Conservation (phyloP, 805 yeast genomes). For the Nakazawaea siamensis region DNA sequence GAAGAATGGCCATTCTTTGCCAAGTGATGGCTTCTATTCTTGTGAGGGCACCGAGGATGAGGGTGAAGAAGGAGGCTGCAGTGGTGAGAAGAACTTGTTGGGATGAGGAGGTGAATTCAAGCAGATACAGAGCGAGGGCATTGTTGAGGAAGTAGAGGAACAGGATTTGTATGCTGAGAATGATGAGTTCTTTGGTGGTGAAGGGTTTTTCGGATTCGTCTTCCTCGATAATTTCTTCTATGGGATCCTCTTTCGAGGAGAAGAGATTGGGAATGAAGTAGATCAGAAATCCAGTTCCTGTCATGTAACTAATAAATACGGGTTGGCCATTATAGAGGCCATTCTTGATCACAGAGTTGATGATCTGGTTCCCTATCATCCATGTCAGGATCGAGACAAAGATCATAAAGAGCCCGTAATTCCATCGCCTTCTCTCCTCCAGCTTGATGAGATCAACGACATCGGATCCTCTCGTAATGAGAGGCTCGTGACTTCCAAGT, state of each 20-base stretch:
- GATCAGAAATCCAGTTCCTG: constrained; percentile 39
- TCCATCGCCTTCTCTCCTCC: constrained; percentile 33
- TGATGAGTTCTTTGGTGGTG: constrained; percentile 21
- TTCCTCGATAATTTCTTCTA: too few relatives aligned
- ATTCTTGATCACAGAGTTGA: constrained; percentile 39
- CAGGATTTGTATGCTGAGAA: constrained; percentile 31
- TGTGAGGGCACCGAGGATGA: constrained; percentile 31
- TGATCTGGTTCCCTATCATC: constrained; percentile 41
- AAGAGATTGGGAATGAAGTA: constrained; percentile 33
- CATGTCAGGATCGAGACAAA: constrained; percentile 35
- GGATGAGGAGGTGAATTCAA: constrained; percentile 43
- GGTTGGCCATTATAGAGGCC: constrained; percentile 40
- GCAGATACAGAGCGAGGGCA: constrained; percentile 29
- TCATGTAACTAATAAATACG: constrained; percentile 33
- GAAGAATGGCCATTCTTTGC: constrained; percentile 33
- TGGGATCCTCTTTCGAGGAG: too few relatives aligned
- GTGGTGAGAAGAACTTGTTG: constrained; percentile 44
- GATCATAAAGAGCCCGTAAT: constrained; percentile 34
- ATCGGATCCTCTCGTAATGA: constrained; percentile 3
- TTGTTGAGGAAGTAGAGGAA: constrained; percentile 34
- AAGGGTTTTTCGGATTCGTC: constrained; percentile 8
- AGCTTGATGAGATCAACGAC: constrained; percentile 22
- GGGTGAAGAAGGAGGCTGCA: constrained; percentile 42
- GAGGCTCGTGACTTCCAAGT: too few relatives aligned
- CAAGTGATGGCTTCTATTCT: constrained; percentile 33